Base-by-base conservation (phyloP, 2,329 filamentous ascomycete genomes). In the Ophiostoma ips region DNA sequence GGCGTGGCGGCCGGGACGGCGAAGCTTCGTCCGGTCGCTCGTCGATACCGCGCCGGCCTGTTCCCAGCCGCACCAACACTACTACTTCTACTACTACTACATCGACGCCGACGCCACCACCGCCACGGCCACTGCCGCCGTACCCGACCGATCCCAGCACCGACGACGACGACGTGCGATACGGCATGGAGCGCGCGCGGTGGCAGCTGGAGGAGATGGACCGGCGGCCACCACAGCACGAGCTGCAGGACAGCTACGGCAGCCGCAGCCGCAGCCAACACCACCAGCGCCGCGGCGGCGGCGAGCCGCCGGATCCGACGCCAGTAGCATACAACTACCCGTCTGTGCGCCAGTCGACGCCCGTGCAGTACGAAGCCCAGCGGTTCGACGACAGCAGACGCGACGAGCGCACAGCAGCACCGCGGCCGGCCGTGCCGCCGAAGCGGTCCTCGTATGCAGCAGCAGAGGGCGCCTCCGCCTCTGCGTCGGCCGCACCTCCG, bases 1-100 rank as follows among this genome's bases (percentile, higher is more conserved):
- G 94, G 64, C 75, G 88, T 71, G 68, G 18, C 50, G 41, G 24
- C 28, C 24, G 41, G 73, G 84, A 38, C 72, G 33, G 15, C 10
- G n/a, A n/a, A 16, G 24, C 6, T 28, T 4, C 24, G 4, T 4
- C 24, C 24, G 24, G 24, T 8, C 24, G 24, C 19, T 12, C 3
- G 28, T 15, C 35, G 11, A 28, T 18, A 16, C 13, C 12, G 49
- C 31, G 49, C 19, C 37, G 40, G 24, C 21, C 40, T 1, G 40
- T 43, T 8, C 24, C 40, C 2, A 7, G 19, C 2, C 33, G 24
- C 9, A 19, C 19, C 9, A 18, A 21, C 12, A 18, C 24, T 10
- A 37, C 33, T 7, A 9, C 38, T 3, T 13, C 38, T 3, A 41
- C 38, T 4, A 13, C 40, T 9, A 13, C 5, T 9, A 4, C 9